phyloP scores from a whole-genome alignment of 2,329 filamentous ascomycete genomes.

The Geosmithia morbida region DNA sequence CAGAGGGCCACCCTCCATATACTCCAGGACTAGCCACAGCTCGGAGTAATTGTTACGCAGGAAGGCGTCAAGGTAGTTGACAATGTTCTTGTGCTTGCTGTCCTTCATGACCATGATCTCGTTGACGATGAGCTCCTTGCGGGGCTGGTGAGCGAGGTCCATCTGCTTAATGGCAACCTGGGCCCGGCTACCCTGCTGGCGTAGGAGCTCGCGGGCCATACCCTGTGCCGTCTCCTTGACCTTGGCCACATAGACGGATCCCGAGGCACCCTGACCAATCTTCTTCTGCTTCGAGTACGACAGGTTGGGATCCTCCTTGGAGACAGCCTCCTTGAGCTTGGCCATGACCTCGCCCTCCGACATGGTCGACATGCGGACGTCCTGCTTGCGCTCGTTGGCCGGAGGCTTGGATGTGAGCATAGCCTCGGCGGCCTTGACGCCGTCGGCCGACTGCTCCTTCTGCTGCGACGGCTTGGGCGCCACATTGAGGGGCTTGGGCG shows the following conservation, averaged over 20 bases:
- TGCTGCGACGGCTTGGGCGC: constrained; percentile 45
- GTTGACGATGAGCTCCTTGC: constrained; percentile 97
- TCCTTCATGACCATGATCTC: constrained; percentile 99
- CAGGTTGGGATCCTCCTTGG: constrained; percentile 84
- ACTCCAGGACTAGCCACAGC: constrained; percentile 99
- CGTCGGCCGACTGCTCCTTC: constrained; percentile 41
- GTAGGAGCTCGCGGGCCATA: constrained; percentile 66
- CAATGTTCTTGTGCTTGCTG: constrained; percentile 94
- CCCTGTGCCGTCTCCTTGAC: constrained; percentile 82
- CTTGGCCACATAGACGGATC: constrained; percentile 94
- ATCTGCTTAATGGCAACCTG: constrained; percentile 99
- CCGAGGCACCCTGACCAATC: constrained; percentile 95
- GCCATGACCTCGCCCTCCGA: constrained; percentile 95
- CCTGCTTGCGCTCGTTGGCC: constrained; percentile 63
- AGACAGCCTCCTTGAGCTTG: constrained; percentile 85
- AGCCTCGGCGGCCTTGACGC: constrained; percentile 78
- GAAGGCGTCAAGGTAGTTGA: constrained; percentile 97
- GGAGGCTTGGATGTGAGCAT: constrained; percentile 74
- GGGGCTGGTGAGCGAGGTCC: constrained; percentile 92
- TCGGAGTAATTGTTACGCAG: constrained; percentile 87
- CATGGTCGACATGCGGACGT: constrained; percentile 98
- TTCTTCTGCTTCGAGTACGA: constrained; percentile 99
- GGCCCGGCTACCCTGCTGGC: constrained; percentile 64
- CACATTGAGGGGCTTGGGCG: constrained; percentile 64
- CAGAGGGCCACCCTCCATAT: constrained; percentile 95